phyloP scores from a whole-genome alignment of 1,284 basidiomycete species.

The Papiliotrema laurentii region DNA sequence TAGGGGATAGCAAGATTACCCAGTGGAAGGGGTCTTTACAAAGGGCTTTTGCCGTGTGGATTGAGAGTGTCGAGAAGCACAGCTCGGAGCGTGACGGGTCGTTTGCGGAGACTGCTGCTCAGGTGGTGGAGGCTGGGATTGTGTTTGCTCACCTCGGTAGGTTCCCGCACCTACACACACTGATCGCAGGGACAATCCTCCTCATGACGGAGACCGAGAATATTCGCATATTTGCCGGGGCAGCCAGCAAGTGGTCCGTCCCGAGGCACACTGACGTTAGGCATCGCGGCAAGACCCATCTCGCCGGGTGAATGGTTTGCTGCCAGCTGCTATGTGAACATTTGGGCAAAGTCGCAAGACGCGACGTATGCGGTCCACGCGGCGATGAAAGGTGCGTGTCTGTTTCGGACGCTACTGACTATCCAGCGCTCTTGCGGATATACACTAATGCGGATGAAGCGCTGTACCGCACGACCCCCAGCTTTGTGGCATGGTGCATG shows the following conservation, averaged over 20 bases:
- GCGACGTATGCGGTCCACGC: slow-evolving; percentile 14
- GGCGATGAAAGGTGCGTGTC: slow-evolving; percentile 13
- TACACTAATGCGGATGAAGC: slow-evolving; percentile 12
- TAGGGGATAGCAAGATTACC: slow-evolving; percentile 18
- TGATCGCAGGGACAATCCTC: slow-evolving; percentile 10
- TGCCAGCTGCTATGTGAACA: slow-evolving; percentile 17
- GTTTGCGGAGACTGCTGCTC: too few relatives aligned
- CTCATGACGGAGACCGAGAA: slow-evolving; percentile 22
- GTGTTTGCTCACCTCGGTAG: slow-evolving; percentile 20
- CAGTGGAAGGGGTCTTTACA: slow-evolving; percentile 22
- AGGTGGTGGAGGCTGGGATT: slow-evolving; percentile 17
- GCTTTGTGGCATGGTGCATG: slow-evolving; percentile 14
- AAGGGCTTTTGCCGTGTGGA: slow-evolving; percentile 14
- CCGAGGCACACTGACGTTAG: background rate
- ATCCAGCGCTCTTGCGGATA: slow-evolving; percentile 10
- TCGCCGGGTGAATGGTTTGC: slow-evolving; percentile 23
- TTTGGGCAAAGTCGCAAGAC: slow-evolving; percentile 20
- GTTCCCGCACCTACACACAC: background rate
- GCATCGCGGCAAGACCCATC: slow-evolving; percentile 16
- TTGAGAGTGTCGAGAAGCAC: slow-evolving; percentile 5
- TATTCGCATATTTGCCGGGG: slow-evolving; percentile 25
- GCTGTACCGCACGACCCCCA: slow-evolving; percentile 10
- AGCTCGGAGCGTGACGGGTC: background rate
- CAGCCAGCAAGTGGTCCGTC: slow-evolving; percentile 8
- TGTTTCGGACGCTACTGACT: background rate